These are phyloP conservation scores for Phytopythium montanum DNA, from an alignment of 352 stramenopile genomes.

Conservation along the genomic window DNA sequence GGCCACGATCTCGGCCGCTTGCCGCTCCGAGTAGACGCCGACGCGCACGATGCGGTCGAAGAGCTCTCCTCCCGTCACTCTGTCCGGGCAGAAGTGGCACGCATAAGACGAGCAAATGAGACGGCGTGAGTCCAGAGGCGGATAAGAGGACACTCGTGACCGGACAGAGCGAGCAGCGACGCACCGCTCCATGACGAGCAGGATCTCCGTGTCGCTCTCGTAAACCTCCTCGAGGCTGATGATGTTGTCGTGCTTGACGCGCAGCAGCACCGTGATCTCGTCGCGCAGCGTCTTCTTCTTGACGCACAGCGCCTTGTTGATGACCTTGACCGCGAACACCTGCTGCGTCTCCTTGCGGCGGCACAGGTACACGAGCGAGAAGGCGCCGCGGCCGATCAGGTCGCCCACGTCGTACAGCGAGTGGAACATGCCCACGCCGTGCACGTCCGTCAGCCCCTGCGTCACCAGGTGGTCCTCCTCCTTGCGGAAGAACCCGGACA, in stretches of 20 bases:
- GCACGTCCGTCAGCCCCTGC: slow-evolving; percentile 77
- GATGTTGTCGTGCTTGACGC: slow-evolving; percentile 85
- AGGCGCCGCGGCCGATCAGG: slow-evolving; percentile 73
- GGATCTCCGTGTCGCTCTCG: slow-evolving; percentile 82
- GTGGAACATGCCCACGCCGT: slow-evolving; percentile 84
- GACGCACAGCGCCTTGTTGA: slow-evolving; percentile 85
- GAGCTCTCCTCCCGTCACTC: slow-evolving; percentile 79
- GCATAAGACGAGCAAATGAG: not conserved
- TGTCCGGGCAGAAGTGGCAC: slow-evolving; percentile 11
- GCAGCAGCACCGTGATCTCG: slow-evolving; percentile 83
- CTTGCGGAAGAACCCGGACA: slow-evolving; percentile 88
- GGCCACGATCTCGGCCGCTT: slow-evolving; percentile 66
- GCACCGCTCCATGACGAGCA: slow-evolving; percentile 86
- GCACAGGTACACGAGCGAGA: slow-evolving; percentile 86
- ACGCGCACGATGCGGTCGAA: slow-evolving; percentile 83
- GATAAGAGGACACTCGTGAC: not conserved
- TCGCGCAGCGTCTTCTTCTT: slow-evolving; percentile 87
- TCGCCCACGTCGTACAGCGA: slow-evolving; percentile 87
- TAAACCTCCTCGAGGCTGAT: slow-evolving; percentile 86
- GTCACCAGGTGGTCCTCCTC: slow-evolving; percentile 83
- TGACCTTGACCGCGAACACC: slow-evolving; percentile 85
- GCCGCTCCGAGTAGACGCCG: slow-evolving; percentile 78
- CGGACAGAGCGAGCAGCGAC: not conserved
- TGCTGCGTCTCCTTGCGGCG: slow-evolving; percentile 76
- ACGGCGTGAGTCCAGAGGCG: not conserved